phyloP scores from a whole-genome alignment of 2,329 filamentous ascomycete species.

The Aspergillus oerlinghausenensis region DNA sequence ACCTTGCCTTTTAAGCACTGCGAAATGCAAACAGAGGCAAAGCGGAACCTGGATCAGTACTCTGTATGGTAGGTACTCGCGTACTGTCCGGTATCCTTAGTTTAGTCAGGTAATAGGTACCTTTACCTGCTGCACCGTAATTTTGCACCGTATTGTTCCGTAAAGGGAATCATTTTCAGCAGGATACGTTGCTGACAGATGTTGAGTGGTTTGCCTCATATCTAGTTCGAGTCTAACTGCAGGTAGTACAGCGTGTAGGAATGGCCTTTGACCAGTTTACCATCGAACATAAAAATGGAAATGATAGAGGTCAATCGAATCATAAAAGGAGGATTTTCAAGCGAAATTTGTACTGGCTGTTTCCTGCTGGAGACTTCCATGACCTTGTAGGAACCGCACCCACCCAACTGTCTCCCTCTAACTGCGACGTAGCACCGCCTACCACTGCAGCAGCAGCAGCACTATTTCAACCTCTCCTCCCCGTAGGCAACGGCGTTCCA shows the following conservation, averaged over 20 bases:
- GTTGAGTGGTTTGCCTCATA: neutral
- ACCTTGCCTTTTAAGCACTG: neutral
- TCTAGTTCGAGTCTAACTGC: neutral
- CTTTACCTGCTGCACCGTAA: neutral
- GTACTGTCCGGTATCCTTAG: neutral
- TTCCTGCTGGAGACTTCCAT: neutral
- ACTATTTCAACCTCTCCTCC: slow-evolving; percentile 20
- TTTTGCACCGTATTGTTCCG: neutral
- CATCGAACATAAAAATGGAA: neutral
- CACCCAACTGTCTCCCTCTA: neutral
- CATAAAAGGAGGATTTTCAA: neutral
- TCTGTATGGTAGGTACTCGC: neutral
- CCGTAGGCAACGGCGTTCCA: slow-evolving; percentile 15
- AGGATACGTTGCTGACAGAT: neutral
- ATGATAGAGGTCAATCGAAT: neutral
- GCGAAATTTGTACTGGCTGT: neutral
- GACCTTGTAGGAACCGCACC: neutral
- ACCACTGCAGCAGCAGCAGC: neutral
- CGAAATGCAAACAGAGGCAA: neutral
- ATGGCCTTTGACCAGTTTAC: neutral
- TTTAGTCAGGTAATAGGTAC: neutral
- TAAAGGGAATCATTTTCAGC: neutral
- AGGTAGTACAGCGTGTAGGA: neutral
- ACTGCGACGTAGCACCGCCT: neutral
- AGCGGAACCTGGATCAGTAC: neutral